Conservation (phyloP, 768 basidiomycete species). For the Lactifluus piperatus region DNA sequence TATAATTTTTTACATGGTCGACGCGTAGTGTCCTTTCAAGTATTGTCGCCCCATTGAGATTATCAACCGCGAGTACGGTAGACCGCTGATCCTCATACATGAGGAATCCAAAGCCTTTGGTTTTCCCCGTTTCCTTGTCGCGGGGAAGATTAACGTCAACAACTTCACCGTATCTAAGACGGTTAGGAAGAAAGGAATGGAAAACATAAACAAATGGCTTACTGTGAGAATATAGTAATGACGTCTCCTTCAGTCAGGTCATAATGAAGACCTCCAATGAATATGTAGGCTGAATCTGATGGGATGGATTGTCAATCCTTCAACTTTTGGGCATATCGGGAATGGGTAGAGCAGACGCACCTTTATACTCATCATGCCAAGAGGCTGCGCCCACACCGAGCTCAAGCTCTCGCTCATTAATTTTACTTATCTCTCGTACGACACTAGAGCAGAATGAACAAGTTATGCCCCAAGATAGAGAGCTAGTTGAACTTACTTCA, state of each 20-base stretch:
- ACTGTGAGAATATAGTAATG: slow-evolving; percentile 97
- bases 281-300: slow-evolving; percentile 90
- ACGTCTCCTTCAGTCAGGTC: slow-evolving; percentile 97
- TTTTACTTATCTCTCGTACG: slow-evolving; percentile 86
- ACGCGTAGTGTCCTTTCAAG: slow-evolving; percentile 83
- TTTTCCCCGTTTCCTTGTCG: slow-evolving; percentile 87
- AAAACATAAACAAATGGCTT: slow-evolving; percentile 27
- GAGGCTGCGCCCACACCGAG: slow-evolving; percentile 61
- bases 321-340: slow-evolving; percentile 8
- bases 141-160: slow-evolving; percentile 93
- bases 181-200: background rate
- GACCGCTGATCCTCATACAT: slow-evolving; percentile 99
- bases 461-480: slow-evolving; percentile 5
- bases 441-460: slow-evolving; percentile 44
- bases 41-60: slow-evolving; percentile 91
- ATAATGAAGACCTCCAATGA: slow-evolving; percentile 78
- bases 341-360: slow-evolving; percentile 27
- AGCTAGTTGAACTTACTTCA: slow-evolving; percentile 52
- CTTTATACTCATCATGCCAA: slow-evolving; percentile 97
- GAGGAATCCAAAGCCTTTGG: slow-evolving; percentile 88
- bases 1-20: slow-evolving; percentile 89
- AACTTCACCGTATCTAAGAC: slow-evolving; percentile 84
- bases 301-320: background rate
- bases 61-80: slow-evolving; percentile 94
- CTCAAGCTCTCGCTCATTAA: slow-evolving; percentile 85